These are phyloP conservation scores for Populus hybrid DNA, from an alignment of 441 rosid species.

Conservation along the genomic window DNA sequence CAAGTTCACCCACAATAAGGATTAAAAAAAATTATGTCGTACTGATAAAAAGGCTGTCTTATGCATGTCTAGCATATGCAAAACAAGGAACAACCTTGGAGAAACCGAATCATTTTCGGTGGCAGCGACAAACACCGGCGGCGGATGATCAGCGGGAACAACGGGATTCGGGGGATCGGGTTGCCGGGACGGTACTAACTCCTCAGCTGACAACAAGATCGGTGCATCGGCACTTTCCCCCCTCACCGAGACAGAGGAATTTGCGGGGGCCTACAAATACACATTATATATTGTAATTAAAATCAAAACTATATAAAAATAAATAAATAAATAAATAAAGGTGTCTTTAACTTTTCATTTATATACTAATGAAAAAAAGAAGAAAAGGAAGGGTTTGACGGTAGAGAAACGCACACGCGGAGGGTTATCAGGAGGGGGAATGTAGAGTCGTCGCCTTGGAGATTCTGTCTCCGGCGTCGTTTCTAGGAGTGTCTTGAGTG, in stretches of 20 bases:
- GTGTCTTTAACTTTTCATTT: conserved; percentile 5
- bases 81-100: conserved; percentile 29
- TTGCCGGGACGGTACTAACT: conserved; percentile 12
- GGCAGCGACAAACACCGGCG: conserved; percentile 11
- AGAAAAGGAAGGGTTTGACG: neutral
- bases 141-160: conserved; percentile 14
- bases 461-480: conserved; percentile 51
- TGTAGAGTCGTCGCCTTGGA: conserved; percentile 40
- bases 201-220: conserved; percentile 23
- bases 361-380: neutral
- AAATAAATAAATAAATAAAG: neutral
- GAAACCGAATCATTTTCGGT: conserved; percentile 30
- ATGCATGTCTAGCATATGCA: neutral
- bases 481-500: conserved; percentile 82
- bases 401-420: conserved; percentile 19
- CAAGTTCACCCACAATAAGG: neutral
- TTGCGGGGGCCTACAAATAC: conserved; percentile 31
- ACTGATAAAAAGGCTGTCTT: neutral
- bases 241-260: conserved; percentile 32
- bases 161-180: conserved; percentile 25
- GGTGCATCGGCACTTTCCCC: conserved; percentile 22
- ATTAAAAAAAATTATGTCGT: neutral
- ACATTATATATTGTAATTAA: too few relatives aligned
- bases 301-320: neutral
- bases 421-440: conserved; percentile 19